Base-by-base conservation (phyloP, 805 yeast species). In the Kuraishia ogatae region DNA sequence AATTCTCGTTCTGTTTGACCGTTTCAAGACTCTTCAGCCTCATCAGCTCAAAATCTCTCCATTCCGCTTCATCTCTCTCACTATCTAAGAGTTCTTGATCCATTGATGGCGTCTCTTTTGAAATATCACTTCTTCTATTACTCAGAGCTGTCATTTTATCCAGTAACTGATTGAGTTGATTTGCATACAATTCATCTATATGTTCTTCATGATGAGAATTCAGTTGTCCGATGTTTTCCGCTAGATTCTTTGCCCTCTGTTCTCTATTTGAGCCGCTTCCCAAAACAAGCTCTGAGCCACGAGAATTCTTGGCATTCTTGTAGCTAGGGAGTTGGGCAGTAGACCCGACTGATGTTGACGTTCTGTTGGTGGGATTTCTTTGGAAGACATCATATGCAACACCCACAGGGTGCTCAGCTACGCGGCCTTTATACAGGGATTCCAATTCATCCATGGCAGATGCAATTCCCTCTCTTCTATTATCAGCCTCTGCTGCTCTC, bases 1-100 rank as follows among this genome's bases (percentile, higher is more conserved):
- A 29, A 8, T 64, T 62, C 43, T 65, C 63, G 39, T 65, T 60
- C 29, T 63, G 61, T 43, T 58, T 58, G 54, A 65, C 70, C 4
- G 63, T 56, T 48, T 64, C 58, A 61, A 57, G 58, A 2, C 60
- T 50, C 48, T 66, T 62, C 20, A 66, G 57, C 28, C 69, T 58
- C 10, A 65, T 51, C 6, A 72, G 39, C 50, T 69, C 71, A 52
- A 57, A 66, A 54, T 72, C 76, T 50, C 71, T 60, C 46, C 53
- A 54, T 51, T 74, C 77, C 2, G 56, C 56, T 46, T 71, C 51
- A 58, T 73, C 76, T 29, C 61, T 61, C 21, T 61, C 63, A 2
- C 28, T 21, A 19, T 65, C 64, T 39, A 21, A 35, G 7, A 54
- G 35, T 29, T 47, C 51, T 13, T 20, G 39, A 28, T 50, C 28